These are phyloP conservation scores for Chrysophaeum taylorii DNA, from an alignment of 352 stramenopile species.

Conservation along the genomic window DNA sequence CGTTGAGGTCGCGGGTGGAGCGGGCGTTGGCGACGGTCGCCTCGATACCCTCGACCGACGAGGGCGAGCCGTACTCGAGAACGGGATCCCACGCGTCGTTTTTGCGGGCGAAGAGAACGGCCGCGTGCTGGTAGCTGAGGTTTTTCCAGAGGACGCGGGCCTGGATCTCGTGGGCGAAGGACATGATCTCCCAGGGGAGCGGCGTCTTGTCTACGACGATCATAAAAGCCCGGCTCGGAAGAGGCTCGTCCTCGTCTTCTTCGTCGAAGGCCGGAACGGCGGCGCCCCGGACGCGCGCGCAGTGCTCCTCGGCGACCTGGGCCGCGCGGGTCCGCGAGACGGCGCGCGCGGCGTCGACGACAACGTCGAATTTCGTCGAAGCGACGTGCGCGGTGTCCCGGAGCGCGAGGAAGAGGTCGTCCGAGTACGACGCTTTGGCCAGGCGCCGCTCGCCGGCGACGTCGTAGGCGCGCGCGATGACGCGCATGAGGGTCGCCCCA, in stretches of 20 bases:
- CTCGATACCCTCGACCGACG: no score
- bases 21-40: no score
- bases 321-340: conserved; percentile 20
- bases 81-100: no score
- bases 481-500: conserved; percentile 26
- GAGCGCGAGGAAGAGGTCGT: conserved; percentile 22
- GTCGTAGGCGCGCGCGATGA: conserved; percentile 34
- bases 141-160: no score
- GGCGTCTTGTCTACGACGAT: background rate
- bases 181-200: no score
- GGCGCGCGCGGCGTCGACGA: conserved; percentile 22
- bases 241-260: background rate
- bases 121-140: no score
- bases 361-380: conserved; percentile 21
- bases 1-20: background rate
- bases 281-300: no score
- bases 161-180: no score
- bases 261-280: no score
- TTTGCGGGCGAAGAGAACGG: no score
- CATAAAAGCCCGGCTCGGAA: background rate
- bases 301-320: conserved; percentile 26
- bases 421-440: conserved; percentile 19
- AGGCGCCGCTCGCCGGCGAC: conserved; percentile 28
- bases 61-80: no score
- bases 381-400: conserved; percentile 23